Conservation (phyloP, 1,139 yeast genomes). For the Magnusiomyces starmeri region DNA sequence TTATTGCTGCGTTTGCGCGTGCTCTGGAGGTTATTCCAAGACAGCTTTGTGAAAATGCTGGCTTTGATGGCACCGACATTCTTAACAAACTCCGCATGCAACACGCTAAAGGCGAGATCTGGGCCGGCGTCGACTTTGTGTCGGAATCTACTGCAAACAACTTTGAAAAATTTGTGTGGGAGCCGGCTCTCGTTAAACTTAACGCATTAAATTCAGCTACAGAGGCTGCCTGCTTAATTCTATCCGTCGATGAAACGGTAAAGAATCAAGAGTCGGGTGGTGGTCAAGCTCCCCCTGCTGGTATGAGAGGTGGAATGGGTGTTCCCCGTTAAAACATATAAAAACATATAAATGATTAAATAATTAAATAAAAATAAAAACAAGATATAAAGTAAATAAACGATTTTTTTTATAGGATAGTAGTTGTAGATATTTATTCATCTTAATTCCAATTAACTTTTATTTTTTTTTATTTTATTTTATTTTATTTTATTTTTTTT, state of each 20-base stretch:
- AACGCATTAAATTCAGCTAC: conserved; percentile 95
- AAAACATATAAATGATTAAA: not conserved
- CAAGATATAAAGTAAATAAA: not conserved
- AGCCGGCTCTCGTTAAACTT: conserved; percentile 87
- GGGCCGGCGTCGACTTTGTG: conserved; percentile 91
- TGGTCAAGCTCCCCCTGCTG: conserved; percentile 32
- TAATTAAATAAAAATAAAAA: not conserved
- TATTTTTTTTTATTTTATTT: not conserved
- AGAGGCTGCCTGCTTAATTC: conserved; percentile 91
- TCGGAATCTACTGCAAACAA: conserved; percentile 77
- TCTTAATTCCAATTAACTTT: not conserved
- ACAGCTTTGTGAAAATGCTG: conserved; percentile 96
- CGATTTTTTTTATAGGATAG: not conserved
- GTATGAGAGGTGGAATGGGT: conserved; percentile 17
- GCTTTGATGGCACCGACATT: conserved; percentile 90
- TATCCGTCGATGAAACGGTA: conserved; percentile 93
- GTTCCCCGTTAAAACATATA: conserved; percentile 15
- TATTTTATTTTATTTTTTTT: not conserved
- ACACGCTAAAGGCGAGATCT: conserved; percentile 85
- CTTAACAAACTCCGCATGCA: conserved; percentile 85
- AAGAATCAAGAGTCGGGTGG: conserved; percentile 58
- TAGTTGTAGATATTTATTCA: not conserved
- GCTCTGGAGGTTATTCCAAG: conserved; percentile 95
- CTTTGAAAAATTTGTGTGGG: conserved; percentile 89
- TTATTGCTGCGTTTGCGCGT: conserved; percentile 86